A percentile compares a stretch with the other conserved stretches of the same genome.
These are phyloP conservation scores for Nigrograna mackinnonii DNA, from an alignment of 2,329 filamentous ascomycete species.

Conservation along the genomic window DNA sequence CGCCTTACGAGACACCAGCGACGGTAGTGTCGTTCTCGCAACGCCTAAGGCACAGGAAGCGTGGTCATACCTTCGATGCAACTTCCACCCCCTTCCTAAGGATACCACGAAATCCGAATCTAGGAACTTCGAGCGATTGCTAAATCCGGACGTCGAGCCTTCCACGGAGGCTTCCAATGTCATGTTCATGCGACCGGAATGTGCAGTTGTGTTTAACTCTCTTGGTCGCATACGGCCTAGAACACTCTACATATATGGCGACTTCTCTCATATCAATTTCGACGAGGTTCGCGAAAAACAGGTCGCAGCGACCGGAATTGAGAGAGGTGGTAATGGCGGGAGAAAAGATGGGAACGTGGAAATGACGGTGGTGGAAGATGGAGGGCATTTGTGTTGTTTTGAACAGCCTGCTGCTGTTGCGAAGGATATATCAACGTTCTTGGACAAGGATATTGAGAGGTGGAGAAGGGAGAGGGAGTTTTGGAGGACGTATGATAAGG, in stretches of 20 bases:
- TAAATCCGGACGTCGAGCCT: conserved; percentile 12
- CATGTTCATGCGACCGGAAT: conserved; percentile 9
- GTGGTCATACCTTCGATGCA: conserved; percentile 19
- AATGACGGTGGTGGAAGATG: conserved; percentile 11
- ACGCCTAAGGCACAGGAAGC: conserved; percentile 24
- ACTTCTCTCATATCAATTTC: conserved; percentile 16
- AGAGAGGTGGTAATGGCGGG: conserved; percentile 16
- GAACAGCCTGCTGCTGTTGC: conserved; percentile 13
- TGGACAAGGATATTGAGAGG: conserved; percentile 12
- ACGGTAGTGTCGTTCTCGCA: conserved; percentile 10
- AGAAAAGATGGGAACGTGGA: conserved; percentile 11
- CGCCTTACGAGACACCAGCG: conserved; percentile 9
- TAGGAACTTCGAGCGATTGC: conserved; percentile 11
- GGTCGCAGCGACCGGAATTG: conserved; percentile 8
- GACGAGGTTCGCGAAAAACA: conserved; percentile 11
- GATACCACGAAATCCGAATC: conserved; percentile 10
- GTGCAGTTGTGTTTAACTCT: conserved; percentile 2
- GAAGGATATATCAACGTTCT: conserved; percentile 10
- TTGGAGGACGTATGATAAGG: conserved; percentile 12
- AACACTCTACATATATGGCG: conserved; percentile 14
- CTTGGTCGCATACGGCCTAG: conserved; percentile 12
- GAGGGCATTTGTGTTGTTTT: conserved; percentile 13
- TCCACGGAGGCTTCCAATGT: conserved; percentile 3
- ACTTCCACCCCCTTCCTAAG: conserved; percentile 9
- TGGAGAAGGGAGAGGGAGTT: conserved; percentile 18